These are phyloP conservation scores for Avicennia marina DNA, from an alignment of 257 asterid species.

Conservation along the genomic window DNA sequence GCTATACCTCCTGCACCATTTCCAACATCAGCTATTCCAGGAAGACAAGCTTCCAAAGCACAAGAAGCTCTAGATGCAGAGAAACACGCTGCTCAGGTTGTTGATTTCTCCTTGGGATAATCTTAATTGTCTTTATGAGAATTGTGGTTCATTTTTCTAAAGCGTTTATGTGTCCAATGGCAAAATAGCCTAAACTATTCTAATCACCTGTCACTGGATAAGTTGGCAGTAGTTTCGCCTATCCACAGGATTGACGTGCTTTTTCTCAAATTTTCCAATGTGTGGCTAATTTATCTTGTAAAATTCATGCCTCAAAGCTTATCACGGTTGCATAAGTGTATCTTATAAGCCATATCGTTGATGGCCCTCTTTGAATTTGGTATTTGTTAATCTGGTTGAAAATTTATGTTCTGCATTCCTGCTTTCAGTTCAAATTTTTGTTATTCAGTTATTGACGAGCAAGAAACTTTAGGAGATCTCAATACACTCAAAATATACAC, in stretches of 20 bases:
- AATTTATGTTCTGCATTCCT: no score
- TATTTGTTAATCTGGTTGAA: no score
- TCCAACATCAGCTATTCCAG: constrained; percentile 25
- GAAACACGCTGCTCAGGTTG: constrained; percentile 63
- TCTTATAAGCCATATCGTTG: no score
- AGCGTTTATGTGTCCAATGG: not conserved
- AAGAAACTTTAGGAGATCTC: no score
- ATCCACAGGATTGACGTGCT: not conserved
- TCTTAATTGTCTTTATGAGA: not conserved
- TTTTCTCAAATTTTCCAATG: not conserved
- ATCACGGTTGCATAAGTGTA: no score
- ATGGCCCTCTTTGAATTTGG: no score
- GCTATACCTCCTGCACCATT: constrained; percentile 37
- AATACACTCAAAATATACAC: no score
- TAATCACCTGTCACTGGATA: not conserved
- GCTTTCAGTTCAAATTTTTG: no score
- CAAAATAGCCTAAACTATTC: not conserved
- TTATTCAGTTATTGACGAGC: no score
- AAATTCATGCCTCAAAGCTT: no score
- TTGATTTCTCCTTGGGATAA: constrained; percentile 9
- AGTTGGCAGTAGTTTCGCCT: not conserved
- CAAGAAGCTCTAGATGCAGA: constrained; percentile 39
- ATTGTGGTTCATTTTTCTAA: constrained; percentile 8
- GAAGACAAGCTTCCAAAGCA: constrained; percentile 33
- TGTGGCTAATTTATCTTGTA: not conserved